Evolutionary conservation across 1,284 basidiomycete species (phyloP).

Genomic region (Cystobasidiaceae sp.): DNA sequence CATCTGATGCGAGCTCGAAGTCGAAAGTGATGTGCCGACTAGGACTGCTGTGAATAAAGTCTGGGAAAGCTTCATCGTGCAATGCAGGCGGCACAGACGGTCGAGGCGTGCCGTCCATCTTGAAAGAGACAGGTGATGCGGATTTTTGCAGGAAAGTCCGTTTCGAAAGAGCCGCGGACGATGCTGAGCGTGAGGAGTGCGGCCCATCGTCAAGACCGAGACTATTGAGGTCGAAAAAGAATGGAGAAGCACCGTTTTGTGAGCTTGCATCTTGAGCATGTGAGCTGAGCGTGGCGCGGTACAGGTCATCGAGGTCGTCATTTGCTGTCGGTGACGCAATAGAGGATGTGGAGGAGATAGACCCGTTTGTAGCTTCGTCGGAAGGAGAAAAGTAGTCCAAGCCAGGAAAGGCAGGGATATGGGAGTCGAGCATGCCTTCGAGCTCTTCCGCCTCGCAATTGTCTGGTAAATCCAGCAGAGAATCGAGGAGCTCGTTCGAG

Average conservation of each 20-base stretch:
- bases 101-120: not conserved
- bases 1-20: conserved; percentile 1
- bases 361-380: not conserved
- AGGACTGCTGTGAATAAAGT: not conserved
- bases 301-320: not conserved
- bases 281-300: too few relatives aligned
- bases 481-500: not conserved
- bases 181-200: too few relatives aligned
- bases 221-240: too few relatives aligned
- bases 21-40: conserved; percentile 12
- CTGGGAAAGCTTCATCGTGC: not conserved
- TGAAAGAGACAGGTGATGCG: too few relatives aligned
- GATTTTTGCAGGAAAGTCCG: too few relatives aligned
- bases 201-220: too few relatives aligned
- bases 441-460: not conserved
- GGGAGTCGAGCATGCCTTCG: not conserved
- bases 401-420: not conserved
- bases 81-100: not conserved
- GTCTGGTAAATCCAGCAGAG: conserved; percentile 1
- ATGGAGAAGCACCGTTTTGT: too few relatives aligned
- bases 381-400: not conserved
- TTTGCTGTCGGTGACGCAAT: not conserved
- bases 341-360: not conserved
- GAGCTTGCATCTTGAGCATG: too few relatives aligned
- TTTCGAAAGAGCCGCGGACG: too few relatives aligned